Conservation (phyloP, 2,329 filamentous ascomycete genomes). For the Verticillium nonalfalfae region DNA sequence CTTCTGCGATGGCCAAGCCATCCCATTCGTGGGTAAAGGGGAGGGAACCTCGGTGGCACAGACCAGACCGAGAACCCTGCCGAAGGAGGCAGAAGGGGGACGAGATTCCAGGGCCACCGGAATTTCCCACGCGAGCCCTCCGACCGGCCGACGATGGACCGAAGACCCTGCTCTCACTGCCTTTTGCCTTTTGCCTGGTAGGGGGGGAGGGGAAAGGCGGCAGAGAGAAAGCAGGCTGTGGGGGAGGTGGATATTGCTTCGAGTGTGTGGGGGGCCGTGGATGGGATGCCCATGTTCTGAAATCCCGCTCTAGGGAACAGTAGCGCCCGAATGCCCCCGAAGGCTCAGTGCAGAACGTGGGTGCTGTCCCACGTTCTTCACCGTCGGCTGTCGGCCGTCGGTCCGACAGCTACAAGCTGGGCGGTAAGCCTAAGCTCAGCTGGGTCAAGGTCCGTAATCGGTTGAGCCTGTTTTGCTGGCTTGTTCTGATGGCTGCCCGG, state of each 20-base stretch:
- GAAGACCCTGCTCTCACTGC: neutral
- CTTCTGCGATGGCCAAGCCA: neutral
- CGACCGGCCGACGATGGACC: neutral
- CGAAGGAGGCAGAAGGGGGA: neutral
- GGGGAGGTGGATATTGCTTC: neutral
- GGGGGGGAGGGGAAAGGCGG: neutral
- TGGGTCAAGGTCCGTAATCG: neutral
- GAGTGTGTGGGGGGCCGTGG: neutral
- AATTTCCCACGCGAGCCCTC: neutral
- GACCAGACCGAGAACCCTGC: neutral
- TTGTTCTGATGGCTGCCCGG: neutral
- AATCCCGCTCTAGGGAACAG: neutral
- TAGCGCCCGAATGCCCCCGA: neutral
- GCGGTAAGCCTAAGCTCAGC: neutral
- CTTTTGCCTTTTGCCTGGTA: too few relatives aligned
- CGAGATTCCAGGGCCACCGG: neutral
- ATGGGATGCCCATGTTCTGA: neutral
- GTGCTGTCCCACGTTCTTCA: neutral
- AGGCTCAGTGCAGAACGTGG: neutral
- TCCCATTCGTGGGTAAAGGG: neutral
- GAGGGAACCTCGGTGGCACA: neutral
- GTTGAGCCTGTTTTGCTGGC: neutral
- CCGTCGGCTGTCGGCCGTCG: neutral
- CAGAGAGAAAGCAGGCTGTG: neutral
- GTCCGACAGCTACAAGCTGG: neutral